These are phyloP conservation scores for Ophiostoma pallidulum DNA, from an alignment of 2,329 filamentous ascomycete genomes.

Conservation along the genomic window DNA sequence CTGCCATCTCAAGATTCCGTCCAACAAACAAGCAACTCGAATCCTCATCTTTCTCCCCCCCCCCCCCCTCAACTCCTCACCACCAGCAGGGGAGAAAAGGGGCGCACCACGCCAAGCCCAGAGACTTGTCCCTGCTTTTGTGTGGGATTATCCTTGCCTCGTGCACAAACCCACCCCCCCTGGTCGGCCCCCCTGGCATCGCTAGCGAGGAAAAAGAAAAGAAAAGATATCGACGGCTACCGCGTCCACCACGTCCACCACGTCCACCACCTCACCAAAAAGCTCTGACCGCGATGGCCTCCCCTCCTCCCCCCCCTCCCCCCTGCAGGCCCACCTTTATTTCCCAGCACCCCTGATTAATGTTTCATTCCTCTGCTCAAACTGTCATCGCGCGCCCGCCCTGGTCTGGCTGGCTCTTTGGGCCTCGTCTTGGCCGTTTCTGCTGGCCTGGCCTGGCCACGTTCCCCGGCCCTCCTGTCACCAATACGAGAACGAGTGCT, in stretches of 20 bases:
- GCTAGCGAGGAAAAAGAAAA: background rate
- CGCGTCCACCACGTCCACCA: too few relatives aligned
- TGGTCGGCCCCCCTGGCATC: conserved; percentile 1
- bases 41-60: background rate
- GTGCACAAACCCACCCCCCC: conserved; percentile 3
- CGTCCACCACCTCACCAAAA: too few relatives aligned
- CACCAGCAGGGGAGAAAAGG: conserved; percentile 2
- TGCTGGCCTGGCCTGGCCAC: too few relatives aligned
- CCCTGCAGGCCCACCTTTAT: conserved; percentile 12
- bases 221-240: too few relatives aligned
- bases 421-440: conserved; percentile 10
- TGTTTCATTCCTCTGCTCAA: conserved; percentile 2
- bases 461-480: background rate
- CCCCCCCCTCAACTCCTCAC: background rate
- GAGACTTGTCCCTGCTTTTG: background rate
- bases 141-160: conserved; percentile 9
- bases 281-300: conserved; percentile 8
- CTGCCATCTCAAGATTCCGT: too few relatives aligned
- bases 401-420: background rate
- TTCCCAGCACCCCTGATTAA: conserved; percentile 12
- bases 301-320: background rate
- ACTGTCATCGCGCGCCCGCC: background rate
- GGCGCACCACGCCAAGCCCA: conserved; percentile 2
- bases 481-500: too few relatives aligned
- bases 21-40: too few relatives aligned